Percentiles rank a stretch among this genome's conserved stretches.
Evolutionary conservation across 2,329 filamentous ascomycete genomes (phyloP).

Genomic region (Phialophora macrospora): DNA sequence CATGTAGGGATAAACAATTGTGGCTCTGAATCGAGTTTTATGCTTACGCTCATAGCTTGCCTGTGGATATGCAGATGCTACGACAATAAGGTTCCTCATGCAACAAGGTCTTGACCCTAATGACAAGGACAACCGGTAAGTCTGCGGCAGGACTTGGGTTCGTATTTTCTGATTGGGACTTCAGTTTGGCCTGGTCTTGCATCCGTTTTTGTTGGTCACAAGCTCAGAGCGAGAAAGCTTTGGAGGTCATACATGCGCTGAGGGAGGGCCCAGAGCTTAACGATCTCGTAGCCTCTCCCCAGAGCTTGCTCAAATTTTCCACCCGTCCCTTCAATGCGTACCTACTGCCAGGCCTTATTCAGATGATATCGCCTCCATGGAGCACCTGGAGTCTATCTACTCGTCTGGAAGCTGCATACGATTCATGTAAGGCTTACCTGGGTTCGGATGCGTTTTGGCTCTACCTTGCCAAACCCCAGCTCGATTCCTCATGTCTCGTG

Average conservation of each 20-base stretch:
- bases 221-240: too few species aligned
- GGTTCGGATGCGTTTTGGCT: conserved; percentile 1
- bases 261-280: neutral
- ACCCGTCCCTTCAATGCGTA: too few species aligned
- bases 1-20: conserved; percentile 8
- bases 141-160: neutral
- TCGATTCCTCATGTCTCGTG: conserved; percentile 15
- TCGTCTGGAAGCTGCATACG: conserved; percentile 6
- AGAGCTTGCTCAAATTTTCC: neutral
- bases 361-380: conserved; percentile 11
- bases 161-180: neutral
- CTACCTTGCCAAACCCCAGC: neutral
- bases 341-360: neutral
- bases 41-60: neutral
- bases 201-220: too few species aligned
- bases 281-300: neutral
- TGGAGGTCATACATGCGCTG: neutral
- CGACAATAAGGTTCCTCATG: conserved; percentile 6
- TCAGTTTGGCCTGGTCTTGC: neutral
- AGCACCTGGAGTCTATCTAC: neutral
- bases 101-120: conserved; percentile 19
- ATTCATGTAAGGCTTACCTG: neutral
- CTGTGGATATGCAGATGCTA: neutral
- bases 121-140: conserved; percentile 8
- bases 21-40: neutral